Base-by-base conservation (phyloP, 2,329 filamentous ascomycete genomes). In the Colletotrichum sp. region DNA sequence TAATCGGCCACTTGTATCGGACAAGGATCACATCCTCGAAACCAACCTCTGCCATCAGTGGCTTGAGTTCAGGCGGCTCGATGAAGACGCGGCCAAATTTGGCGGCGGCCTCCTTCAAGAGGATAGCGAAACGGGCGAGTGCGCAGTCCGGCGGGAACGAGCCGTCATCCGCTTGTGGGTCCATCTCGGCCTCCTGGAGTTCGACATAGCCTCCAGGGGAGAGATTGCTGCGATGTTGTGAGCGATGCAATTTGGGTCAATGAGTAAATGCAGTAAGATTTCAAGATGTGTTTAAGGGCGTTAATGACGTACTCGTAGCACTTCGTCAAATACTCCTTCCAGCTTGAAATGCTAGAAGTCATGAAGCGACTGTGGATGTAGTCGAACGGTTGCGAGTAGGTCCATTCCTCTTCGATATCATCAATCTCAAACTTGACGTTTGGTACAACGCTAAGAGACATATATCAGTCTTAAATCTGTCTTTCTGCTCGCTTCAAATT, bases 1-100 rank as follows among this genome's bases (percentile, higher is more conserved):
- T 89, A 32, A 85, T 85, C 0, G 90, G 90, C 82, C 89, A 87
- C 80, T 87, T 88, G 78, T 85, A 88, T n/a, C 87, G 79, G 4
- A 85, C 82, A 79, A 90, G 87, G 0, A 82, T 82, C 1, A 92
- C 87, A 67, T 91, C 86, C 68, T 86, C 83, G 77, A 92, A 92
- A 1, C 91, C 91, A 0, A 87, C 89, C 18, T 88, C 87, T 8
- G 83, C 81, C 80, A 92, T 84, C 60, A 86, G 84, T 36, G 84
- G 80, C 62, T 81, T 81, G n/a, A 68, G 49, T 6, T 39, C 18
- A 0, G 30, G 24, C 30, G 49, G n/a, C 52, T 26, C 66, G 1
- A 60, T 28, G 4, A 44, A 60, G 3, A 32, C 18, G 4, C 63
- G 52, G 3, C 62, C 63, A 2, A 72, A 34, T 9, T 59, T 60